A percentile compares a stretch with the other conserved stretches of the same genome.
phyloP scores from a whole-genome alignment of 495 filamentous ascomycete genomes.

The Penicillium roqueforti region DNA sequence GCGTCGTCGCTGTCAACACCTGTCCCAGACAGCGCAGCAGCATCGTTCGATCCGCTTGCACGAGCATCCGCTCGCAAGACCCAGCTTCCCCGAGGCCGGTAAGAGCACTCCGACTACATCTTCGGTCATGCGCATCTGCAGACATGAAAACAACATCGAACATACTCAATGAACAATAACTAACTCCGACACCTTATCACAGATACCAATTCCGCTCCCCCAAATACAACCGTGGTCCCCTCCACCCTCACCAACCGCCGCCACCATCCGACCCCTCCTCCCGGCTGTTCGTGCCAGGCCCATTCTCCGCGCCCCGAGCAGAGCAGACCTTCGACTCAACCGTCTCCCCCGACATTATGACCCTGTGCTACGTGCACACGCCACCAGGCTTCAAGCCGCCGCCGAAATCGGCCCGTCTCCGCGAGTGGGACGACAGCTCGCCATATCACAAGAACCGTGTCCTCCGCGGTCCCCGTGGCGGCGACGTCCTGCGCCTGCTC shows the following conservation, averaged over 20 bases:
- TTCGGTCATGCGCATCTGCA: constrained; percentile 5
- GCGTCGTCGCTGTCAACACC: constrained; percentile 29
- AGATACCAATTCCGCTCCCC: constrained; percentile 93
- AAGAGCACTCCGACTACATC: constrained; percentile 10
- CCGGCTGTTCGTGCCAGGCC: constrained; percentile 85
- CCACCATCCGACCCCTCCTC: constrained; percentile 79
- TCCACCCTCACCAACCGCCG: constrained; percentile 88
- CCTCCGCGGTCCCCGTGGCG: constrained; percentile 75
- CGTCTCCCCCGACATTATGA: constrained; percentile 84
- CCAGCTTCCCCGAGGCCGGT: constrained; percentile 68
- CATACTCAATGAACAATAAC: constrained; percentile 7
- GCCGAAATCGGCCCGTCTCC: constrained; percentile 64
- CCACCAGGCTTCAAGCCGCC: constrained; percentile 67
- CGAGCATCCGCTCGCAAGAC: constrained; percentile 46
- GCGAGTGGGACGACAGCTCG: constrained; percentile 82
- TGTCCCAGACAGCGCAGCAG: constrained; percentile 24
- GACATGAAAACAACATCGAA: not conserved
- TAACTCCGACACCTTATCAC: constrained; percentile 11
- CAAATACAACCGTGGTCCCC: constrained; percentile 86
- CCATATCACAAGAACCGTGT: constrained; percentile 91
- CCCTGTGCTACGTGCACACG: constrained; percentile 77
- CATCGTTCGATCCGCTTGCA: constrained; percentile 56
- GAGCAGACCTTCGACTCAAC: constrained; percentile 86
- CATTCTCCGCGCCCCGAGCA: constrained; percentile 83
- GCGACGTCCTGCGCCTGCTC: constrained; percentile 61